Evolutionary conservation across 2,329 filamentous ascomycete genomes (phyloP).

Genomic region (Clarireedia monteithiana): DNA sequence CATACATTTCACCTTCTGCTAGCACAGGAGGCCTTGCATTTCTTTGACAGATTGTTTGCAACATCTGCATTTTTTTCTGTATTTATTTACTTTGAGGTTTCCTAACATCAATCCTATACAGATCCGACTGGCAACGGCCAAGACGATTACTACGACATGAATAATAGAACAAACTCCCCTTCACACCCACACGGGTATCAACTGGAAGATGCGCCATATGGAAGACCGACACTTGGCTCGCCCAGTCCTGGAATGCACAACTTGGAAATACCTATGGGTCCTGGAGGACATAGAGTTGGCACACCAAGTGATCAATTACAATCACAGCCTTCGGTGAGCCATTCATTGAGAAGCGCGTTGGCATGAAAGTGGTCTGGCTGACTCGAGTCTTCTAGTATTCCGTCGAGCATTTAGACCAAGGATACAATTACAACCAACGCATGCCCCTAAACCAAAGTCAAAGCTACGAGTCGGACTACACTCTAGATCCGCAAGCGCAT

Average conservation of each 20-base stretch:
- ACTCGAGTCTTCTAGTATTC: slow-evolving; percentile 47
- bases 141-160: slow-evolving; percentile 58
- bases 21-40: slow-evolving; percentile 16
- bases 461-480: slow-evolving; percentile 57
- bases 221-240: slow-evolving; percentile 17
- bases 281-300: slow-evolving; percentile 41
- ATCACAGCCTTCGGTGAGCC: slow-evolving; percentile 74
- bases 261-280: slow-evolving; percentile 63
- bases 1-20: slow-evolving; percentile 13
- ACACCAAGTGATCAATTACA: slow-evolving; percentile 70
- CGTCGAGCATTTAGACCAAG: slow-evolving; percentile 57
- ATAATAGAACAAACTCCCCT: slow-evolving; percentile 49
- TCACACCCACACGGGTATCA: slow-evolving; percentile 74
- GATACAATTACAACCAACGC: slow-evolving; percentile 43
- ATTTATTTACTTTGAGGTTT: slow-evolving; percentile 7
- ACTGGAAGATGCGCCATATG: slow-evolving; percentile 53
- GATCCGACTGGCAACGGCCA: slow-evolving; percentile 32
- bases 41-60: slow-evolving; percentile 8
- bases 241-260: slow-evolving; percentile 35
- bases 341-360: background rate
- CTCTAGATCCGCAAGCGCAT: slow-evolving; percentile 74
- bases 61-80: slow-evolving; percentile 13
- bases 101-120: slow-evolving; percentile 19
- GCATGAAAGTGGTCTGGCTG: slow-evolving; percentile 7
- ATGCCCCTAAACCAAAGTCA: slow-evolving; percentile 39